These are phyloP conservation scores for Puccinia polysora DNA, from an alignment of 1,284 basidiomycete genomes.

Conservation along the genomic window DNA sequence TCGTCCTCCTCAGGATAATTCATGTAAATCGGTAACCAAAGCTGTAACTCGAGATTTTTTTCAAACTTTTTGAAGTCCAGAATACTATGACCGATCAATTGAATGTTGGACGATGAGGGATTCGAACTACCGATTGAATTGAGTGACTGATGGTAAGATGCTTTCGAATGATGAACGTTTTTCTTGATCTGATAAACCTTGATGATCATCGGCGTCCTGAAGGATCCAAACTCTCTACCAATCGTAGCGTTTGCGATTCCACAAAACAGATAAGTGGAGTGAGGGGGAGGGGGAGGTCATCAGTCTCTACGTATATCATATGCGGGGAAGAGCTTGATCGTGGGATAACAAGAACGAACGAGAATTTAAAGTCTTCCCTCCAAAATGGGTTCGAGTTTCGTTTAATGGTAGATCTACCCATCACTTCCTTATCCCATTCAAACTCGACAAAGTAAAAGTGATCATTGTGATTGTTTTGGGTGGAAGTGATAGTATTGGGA, in stretches of 20 bases:
- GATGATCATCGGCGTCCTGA: constrained; percentile 14
- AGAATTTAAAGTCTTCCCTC: constrained; percentile 34
- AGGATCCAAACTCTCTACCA: constrained; percentile 32
- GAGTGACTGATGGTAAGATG: background rate
- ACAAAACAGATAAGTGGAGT: constrained; percentile 3
- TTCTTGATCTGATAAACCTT: constrained; percentile 42
- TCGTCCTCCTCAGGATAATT: background rate
- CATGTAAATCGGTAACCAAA: constrained; percentile 33
- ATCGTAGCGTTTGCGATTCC: background rate
- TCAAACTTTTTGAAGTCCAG: constrained; percentile 22
- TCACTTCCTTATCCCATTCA: constrained; percentile 32
- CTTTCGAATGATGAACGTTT: background rate
- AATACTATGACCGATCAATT: constrained; percentile 9
- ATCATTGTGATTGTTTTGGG: constrained; percentile 2
- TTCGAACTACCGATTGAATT: background rate
- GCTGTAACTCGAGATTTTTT: constrained; percentile 1
- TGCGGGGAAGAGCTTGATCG: no score
- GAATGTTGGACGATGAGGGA: background rate
- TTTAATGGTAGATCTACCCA: constrained; percentile 38
- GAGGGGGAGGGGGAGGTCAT: no score
- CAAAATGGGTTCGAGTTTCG: constrained; percentile 31
- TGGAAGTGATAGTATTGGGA: constrained; percentile 7
- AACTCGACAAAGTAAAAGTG: constrained; percentile 40
- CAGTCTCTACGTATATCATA: no score
- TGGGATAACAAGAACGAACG: constrained; percentile 6